These are phyloP conservation scores for Nicotiana knightiana DNA, from an alignment of 257 asterid species.

Conservation along the genomic window DNA sequence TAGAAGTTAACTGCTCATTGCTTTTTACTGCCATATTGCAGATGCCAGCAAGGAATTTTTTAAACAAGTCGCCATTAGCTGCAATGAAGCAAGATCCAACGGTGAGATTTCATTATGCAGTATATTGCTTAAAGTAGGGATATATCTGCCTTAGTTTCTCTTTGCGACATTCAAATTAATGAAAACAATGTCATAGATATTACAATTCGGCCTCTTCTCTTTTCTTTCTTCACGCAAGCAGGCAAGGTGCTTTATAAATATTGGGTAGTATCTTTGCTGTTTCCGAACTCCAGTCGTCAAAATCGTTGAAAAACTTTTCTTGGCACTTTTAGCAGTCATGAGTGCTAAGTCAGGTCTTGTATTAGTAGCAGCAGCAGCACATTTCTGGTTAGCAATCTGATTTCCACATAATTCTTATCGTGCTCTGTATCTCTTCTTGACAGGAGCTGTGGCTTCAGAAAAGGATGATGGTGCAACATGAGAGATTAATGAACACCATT, in stretches of 20 bases:
- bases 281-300: neutral
- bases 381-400: neutral
- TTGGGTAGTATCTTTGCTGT: neutral
- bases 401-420: neutral
- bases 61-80: constrained; percentile 23
- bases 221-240: no score
- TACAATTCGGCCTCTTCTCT: neutral
- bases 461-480: neutral
- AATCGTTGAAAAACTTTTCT: neutral
- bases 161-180: neutral
- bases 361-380: neutral
- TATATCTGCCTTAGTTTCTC: neutral
- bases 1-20: neutral
- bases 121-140: neutral
- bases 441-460: constrained; percentile 9
- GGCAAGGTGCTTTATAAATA: neutral
- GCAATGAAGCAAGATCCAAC: constrained; percentile 25
- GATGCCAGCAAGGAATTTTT: constrained; percentile 40
- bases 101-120: constrained; percentile 24
- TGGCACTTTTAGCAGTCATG: neutral
- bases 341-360: neutral
- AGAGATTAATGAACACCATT: neutral
- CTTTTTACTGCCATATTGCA: constrained; percentile 12
- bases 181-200: neutral
- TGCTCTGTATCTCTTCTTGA: neutral